phyloP scores from a whole-genome alignment of 2,329 filamentous ascomycete species.

The Camillea tinctor region DNA sequence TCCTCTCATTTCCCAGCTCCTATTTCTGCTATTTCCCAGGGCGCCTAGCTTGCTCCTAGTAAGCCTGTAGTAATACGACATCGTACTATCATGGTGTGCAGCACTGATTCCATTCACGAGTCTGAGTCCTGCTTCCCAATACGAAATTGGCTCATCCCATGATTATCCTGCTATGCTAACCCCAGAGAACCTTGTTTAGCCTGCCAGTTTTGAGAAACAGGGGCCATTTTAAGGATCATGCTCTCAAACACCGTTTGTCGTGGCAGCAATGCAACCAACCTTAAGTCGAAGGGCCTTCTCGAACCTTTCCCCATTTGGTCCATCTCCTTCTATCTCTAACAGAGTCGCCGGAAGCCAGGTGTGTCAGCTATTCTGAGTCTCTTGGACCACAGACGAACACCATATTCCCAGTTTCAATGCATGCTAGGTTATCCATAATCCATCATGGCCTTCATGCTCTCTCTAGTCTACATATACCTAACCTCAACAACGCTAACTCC shows the following conservation, averaged over 20 bases:
- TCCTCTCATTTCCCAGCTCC: constrained; percentile 11
- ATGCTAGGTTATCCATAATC: background rate
- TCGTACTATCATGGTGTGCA: background rate
- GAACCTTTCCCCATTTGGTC: constrained; percentile 19
- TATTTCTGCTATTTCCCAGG: background rate
- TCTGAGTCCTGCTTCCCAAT: background rate
- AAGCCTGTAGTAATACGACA: background rate
- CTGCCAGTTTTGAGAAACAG: constrained; percentile 3
- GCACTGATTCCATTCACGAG: background rate
- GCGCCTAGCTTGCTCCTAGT: background rate
- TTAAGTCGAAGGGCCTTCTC: constrained; percentile 20
- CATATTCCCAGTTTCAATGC: constrained; percentile 18
- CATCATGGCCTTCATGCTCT: constrained; percentile 4
- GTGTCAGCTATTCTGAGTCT: constrained; percentile 24
- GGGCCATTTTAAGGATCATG: constrained; percentile 12
- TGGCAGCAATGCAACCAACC: constrained; percentile 10
- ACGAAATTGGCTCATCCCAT: background rate
- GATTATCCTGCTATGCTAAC: background rate
- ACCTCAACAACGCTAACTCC: background rate
- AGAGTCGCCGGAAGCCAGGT: constrained; percentile 2
- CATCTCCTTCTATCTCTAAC: background rate
- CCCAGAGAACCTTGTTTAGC: background rate
- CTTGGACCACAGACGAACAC: constrained; percentile 14
- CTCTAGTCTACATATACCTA: constrained; percentile 18
- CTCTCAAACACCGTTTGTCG: constrained; percentile 15